Conservation (phyloP, 768 basidiomycete genomes). For the Paxillus rubicundulus region DNA sequence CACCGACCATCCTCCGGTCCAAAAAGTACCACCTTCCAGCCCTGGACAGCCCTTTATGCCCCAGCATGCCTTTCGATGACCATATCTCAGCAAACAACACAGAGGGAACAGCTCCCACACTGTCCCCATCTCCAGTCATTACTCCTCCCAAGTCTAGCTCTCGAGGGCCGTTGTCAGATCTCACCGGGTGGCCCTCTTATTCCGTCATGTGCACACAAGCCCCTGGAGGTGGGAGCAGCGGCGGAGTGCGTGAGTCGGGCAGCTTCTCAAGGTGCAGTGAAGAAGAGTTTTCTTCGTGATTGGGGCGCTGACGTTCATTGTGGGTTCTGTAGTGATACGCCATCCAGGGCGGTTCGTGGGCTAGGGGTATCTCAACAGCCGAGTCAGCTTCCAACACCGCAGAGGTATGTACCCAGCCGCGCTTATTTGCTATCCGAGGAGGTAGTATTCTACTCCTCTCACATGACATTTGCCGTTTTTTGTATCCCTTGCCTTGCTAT, state of each 20-base stretch:
- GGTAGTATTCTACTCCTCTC: too few relatives aligned
- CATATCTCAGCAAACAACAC: slow-evolving; percentile 5
- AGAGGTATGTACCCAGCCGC: slow-evolving; percentile 20
- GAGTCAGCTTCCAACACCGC: slow-evolving; percentile 30
- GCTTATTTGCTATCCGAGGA: not conserved
- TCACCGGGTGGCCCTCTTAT: slow-evolving; percentile 15
- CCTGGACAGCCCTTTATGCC: slow-evolving; percentile 4
- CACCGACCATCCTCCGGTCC: not conserved
- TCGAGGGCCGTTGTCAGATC: slow-evolving; percentile 9
- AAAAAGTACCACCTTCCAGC: not conserved
- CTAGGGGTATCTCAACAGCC: slow-evolving; percentile 13
- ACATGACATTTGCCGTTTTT: not conserved
- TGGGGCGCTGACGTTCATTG: slow-evolving; percentile 1
- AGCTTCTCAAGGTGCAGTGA: slow-evolving; percentile 15
- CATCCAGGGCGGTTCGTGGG: slow-evolving; percentile 3
- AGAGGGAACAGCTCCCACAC: not conserved
- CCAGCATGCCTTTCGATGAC: not conserved
- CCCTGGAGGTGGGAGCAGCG: slow-evolving; percentile 12
- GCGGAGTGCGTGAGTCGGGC: slow-evolving; percentile 5
- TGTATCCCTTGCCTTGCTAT: not conserved
- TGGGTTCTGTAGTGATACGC: slow-evolving; percentile 5
- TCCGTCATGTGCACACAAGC: slow-evolving; percentile 12
- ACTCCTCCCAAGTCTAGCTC: slow-evolving; percentile 11
- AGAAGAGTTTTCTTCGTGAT: not conserved
- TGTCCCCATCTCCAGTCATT: slow-evolving; percentile 8